Evolutionary conservation across 345 rosid genomes (phyloP).

Genomic region (Citrus trifoliata): DNA sequence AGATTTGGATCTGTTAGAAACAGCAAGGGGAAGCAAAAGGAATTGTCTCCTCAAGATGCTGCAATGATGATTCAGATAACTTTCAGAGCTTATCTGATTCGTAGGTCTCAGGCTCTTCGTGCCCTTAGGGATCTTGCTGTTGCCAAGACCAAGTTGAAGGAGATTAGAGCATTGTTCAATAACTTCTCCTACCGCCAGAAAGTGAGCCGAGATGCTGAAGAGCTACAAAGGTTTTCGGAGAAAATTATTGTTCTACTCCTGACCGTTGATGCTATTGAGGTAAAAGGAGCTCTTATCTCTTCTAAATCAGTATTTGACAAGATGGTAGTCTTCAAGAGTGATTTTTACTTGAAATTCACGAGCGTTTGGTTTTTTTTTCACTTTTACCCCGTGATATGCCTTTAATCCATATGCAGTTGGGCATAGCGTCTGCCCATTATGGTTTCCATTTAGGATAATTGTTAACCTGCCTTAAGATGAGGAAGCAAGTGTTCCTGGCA

Average conservation of each 20-base stretch:
- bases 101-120: slow-evolving; percentile 75
- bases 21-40: slow-evolving; percentile 75
- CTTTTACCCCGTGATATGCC: background rate
- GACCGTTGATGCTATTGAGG: slow-evolving; percentile 95
- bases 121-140: slow-evolving; percentile 89
- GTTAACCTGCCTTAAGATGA: background rate
- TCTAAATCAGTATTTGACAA: background rate
- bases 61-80: slow-evolving; percentile 76
- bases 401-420: background rate
- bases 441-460: background rate
- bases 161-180: slow-evolving; percentile 71
- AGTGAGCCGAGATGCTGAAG: slow-evolving; percentile 70
- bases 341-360: background rate
- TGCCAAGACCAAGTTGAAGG: slow-evolving; percentile 89
- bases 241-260: slow-evolving; percentile 91
- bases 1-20: slow-evolving; percentile 52
- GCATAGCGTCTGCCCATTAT: background rate
- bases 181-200: slow-evolving; percentile 81
- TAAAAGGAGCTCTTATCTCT: slow-evolving; percentile 17
- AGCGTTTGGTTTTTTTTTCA: background rate
- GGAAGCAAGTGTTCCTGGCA: background rate
- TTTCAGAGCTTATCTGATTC: slow-evolving; percentile 77
- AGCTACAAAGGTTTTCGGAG: slow-evolving; percentile 78
- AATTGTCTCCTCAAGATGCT: slow-evolving; percentile 72
- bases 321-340: background rate